Evolutionary conservation across 2,329 filamentous ascomycete species (phyloP).

Genomic region (Calonectria henricotiae): DNA sequence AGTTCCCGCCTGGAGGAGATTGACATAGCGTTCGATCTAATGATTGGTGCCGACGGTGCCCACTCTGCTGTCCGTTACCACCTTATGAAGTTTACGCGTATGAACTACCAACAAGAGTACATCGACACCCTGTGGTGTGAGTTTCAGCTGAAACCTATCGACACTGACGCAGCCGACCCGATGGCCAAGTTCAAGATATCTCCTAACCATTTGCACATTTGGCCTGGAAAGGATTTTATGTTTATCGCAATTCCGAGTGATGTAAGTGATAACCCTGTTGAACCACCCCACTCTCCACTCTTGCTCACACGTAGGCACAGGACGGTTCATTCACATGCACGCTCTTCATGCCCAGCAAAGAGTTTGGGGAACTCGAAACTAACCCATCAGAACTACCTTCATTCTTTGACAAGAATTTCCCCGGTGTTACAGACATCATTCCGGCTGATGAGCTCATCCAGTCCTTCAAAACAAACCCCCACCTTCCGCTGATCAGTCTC

Average conservation of each 20-base stretch:
- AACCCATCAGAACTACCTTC: constrained; percentile 73
- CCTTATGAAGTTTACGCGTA: constrained; percentile 93
- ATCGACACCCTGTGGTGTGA: constrained; percentile 99
- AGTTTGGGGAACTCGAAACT: constrained; percentile 79
- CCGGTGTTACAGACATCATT: constrained; percentile 85
- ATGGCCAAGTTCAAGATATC: constrained; percentile 81
- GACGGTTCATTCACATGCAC: constrained; percentile 97
- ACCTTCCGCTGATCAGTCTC: constrained; percentile 92
- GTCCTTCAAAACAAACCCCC: constrained; percentile 87
- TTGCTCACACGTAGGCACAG: constrained; percentile 57
- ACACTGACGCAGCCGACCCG: constrained; percentile 53
- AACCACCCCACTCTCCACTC: constrained; percentile 44
- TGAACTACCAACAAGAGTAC: constrained; percentile 95
- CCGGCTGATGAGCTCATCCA: constrained; percentile 76
- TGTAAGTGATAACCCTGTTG: constrained; percentile 58
- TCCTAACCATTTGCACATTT: constrained; percentile 96
- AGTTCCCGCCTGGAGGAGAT: constrained; percentile 77
- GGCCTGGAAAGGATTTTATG: constrained; percentile 96
- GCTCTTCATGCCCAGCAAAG: constrained; percentile 84
- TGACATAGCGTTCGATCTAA: constrained; percentile 89
- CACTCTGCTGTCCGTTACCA: constrained; percentile 94
- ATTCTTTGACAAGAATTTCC: constrained; percentile 90
- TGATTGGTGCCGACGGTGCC: constrained; percentile 95
- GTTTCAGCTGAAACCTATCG: constrained; percentile 81
- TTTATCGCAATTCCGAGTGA: constrained; percentile 94